Evolutionary conservation across 2,329 filamentous ascomycete genomes (phyloP).

Genomic region (Claviceps sp.): DNA sequence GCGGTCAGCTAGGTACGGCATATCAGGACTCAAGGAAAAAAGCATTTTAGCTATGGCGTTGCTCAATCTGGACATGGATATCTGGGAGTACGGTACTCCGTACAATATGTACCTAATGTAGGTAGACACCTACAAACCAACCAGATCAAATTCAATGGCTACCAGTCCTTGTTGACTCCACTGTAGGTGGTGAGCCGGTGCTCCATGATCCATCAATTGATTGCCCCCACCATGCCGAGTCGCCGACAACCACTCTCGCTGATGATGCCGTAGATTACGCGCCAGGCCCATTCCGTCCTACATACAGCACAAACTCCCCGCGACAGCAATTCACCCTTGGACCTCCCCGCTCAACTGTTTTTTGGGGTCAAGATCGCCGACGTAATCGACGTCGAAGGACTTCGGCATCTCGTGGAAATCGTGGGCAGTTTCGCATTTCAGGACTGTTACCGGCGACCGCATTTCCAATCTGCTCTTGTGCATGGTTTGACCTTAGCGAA

Average conservation of each 20-base stretch:
- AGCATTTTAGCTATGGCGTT: no score
- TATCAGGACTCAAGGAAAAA: no score
- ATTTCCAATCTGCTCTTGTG: neutral
- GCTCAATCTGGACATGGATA: no score
- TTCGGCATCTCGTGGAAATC: neutral
- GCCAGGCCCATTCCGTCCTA: neutral
- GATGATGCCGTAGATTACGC: conserved; percentile 3
- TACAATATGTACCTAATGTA: no score
- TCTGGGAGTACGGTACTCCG: no score
- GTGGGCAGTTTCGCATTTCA: neutral
- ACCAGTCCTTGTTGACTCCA: no score
- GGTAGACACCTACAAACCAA: no score
- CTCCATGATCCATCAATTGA: neutral
- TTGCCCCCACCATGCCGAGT: neutral
- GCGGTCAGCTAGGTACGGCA: no score
- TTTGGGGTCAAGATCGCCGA: neutral
- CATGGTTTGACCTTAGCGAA: conserved; percentile 4
- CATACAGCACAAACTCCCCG: neutral
- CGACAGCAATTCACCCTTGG: neutral
- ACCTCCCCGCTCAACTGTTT: neutral
- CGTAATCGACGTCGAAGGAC: neutral
- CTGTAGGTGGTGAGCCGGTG: neutral
- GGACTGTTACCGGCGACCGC: neutral
- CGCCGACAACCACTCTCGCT: neutral
- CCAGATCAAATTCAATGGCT: no score